Evolutionary conservation across 768 basidiomycete genomes (phyloP).

Genomic region (Suillus luteus): DNA sequence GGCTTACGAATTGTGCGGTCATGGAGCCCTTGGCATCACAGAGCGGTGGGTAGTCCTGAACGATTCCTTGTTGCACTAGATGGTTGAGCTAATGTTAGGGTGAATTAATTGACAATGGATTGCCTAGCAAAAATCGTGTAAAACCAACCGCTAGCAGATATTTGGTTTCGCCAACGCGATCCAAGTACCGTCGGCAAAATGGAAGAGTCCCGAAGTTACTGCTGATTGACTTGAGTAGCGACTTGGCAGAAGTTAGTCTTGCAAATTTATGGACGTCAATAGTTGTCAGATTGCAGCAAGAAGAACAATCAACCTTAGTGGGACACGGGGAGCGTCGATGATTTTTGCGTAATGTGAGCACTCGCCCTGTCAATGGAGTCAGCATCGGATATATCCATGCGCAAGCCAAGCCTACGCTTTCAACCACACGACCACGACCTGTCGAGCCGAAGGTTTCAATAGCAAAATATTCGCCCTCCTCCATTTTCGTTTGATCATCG

Average conservation of each 20-base stretch:
- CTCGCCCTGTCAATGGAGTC: conserved; percentile 61
- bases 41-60: conserved; percentile 91
- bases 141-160: conserved; percentile 82
- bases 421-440: conserved; percentile 84
- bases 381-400: conserved; percentile 2
- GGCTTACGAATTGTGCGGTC: conserved; percentile 89
- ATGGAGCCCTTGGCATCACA: conserved; percentile 83
- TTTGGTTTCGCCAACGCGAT: conserved; percentile 88
- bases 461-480: conserved; percentile 98
- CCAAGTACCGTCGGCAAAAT: conserved; percentile 94
- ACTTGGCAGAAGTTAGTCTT: conserved; percentile 83
- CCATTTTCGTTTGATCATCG: conserved; percentile 94
- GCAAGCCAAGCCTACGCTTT: conserved; percentile 52
- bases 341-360: conserved; percentile 90
- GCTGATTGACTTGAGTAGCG: conserved; percentile 84
- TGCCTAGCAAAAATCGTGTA: conserved; percentile 1
- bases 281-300: conserved; percentile 7
- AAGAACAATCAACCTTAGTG: conserved; percentile 59
- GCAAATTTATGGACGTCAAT: conserved; percentile 12
- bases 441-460: conserved; percentile 99
- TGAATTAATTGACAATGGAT: conserved; percentile 7
- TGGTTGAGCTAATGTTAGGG: conserved; percentile 68
- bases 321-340: conserved; percentile 67
- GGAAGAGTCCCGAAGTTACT: conserved; percentile 94
- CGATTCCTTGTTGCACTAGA: conserved; percentile 84